Base-by-base conservation (phyloP, 2,329 filamentous ascomycete species). In the Rasamsonia emersonii region DNA sequence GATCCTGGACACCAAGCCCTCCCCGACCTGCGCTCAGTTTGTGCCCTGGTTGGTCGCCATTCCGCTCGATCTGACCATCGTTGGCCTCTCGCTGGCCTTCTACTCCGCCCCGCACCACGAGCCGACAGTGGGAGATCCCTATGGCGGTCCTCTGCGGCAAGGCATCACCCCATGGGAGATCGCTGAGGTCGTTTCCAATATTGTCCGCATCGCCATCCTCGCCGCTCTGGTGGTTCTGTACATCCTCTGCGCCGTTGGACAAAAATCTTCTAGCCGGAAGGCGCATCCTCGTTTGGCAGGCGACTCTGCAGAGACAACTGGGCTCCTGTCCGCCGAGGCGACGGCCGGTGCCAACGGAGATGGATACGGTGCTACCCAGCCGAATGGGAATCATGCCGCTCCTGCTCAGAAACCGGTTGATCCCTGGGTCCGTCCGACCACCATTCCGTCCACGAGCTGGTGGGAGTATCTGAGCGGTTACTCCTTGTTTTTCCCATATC, bases 401-500 rank as follows among this genome's bases (percentile, higher is more conserved):
- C 32, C 36, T 18, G 17, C 36, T 6, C 55, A 67, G 14, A 61
- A 59, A 29, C 56, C 57, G 2, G 59, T 68, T 40, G 79, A 85
- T 7, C 85, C 83, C 4, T 96, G 93, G 68, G 93, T 93, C 56
- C 81, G 89, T 45, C 88, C 88, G 2, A 81, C 82, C 21, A 89
- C 85, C 42, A 74, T 86, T 6, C 88, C 86, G 3, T 82, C 83
- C 45, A 86, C 83, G 45, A 91, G 79, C 32, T 98, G 91, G 91
- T 93, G 83, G 77, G 88, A 96, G 53, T 98, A 98, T 56, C 67
- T 95, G 39, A 79, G 81, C 42, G 86, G 89, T 27, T 98, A 96
- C 58, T 83, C 81, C 9, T 69, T 95, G 31, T 94, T 98, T 61
- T 93, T 96, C 55, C 89, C 88, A 0, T 98, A 96, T 53, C 75